These are phyloP conservation scores for Arthroderma uncinatum DNA, from an alignment of 2,329 filamentous ascomycete genomes.

Conservation along the genomic window DNA sequence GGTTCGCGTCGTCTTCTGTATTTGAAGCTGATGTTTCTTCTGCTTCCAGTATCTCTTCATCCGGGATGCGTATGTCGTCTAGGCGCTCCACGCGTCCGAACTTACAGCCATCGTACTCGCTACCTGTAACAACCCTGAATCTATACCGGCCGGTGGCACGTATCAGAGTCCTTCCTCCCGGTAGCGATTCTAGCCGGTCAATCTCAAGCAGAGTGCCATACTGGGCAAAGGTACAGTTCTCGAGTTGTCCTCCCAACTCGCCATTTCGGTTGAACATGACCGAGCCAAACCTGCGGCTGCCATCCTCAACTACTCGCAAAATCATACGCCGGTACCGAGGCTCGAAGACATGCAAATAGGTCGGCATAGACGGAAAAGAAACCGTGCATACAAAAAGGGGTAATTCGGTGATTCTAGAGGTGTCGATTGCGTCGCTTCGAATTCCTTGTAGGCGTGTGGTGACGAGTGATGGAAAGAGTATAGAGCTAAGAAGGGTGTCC, in stretches of 20 bases:
- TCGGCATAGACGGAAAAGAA: constrained; percentile 70
- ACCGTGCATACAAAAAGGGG: constrained; percentile 68
- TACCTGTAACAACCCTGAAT: constrained; percentile 56
- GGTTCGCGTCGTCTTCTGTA: constrained; percentile 6
- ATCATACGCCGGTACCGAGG: constrained; percentile 89
- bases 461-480: constrained; percentile 59
- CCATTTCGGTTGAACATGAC: constrained; percentile 53
- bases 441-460: constrained; percentile 45
- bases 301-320: constrained; percentile 57
- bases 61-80: constrained; percentile 68
- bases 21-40: constrained; percentile 43
- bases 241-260: constrained; percentile 10
- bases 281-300: constrained; percentile 73
- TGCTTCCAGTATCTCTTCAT: constrained; percentile 68
- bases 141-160: constrained; percentile 66
- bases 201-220: constrained; percentile 72
- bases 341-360: constrained; percentile 84
- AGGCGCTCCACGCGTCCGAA: constrained; percentile 65
- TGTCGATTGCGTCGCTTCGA: constrained; percentile 46
- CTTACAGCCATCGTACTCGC: constrained; percentile 63
- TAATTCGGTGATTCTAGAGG: constrained; percentile 41
- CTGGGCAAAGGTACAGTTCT: constrained; percentile 51
- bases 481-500: constrained; percentile 52
- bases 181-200: constrained; percentile 58
- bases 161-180: constrained; percentile 70